A percentile compares a stretch with the other conserved stretches of the same genome.
These are phyloP conservation scores for Iberis pinnata DNA, from an alignment of 345 rosid genomes.

Conservation along the genomic window DNA sequence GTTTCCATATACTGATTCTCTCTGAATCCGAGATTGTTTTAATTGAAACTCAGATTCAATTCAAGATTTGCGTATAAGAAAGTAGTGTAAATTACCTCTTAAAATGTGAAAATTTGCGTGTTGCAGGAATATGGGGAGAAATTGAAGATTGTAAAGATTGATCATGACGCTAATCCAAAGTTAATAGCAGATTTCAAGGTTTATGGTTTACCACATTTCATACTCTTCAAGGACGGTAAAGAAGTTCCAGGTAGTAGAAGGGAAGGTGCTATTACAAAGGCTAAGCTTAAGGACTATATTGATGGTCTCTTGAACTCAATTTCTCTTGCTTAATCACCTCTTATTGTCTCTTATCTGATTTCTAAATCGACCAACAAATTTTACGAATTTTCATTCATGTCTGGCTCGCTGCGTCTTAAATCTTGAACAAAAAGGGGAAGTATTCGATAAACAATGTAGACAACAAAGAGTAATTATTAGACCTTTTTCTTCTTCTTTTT, in stretches of 20 bases:
- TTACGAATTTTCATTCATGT: too few relatives aligned
- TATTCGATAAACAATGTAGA: too few relatives aligned
- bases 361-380: slow-evolving; percentile 16
- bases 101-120: background rate
- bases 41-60: too few relatives aligned
- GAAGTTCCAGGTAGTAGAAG: slow-evolving; percentile 73
- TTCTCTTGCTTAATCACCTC: slow-evolving; percentile 42
- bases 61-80: too few relatives aligned
- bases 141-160: slow-evolving; percentile 67
- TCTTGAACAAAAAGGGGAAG: too few relatives aligned
- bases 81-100: too few relatives aligned
- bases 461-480: too few relatives aligned
- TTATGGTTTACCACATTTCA: slow-evolving; percentile 72
- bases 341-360: background rate
- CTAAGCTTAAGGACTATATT: slow-evolving; percentile 63
- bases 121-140: slow-evolving; percentile 55
- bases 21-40: too few relatives aligned
- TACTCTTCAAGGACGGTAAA: slow-evolving; percentile 65
- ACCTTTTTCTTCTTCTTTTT: too few relatives aligned
- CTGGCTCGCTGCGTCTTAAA: too few relatives aligned
- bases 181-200: slow-evolving; percentile 62
- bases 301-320: slow-evolving; percentile 48
- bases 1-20: slow-evolving; percentile 10
- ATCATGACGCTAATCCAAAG: slow-evolving; percentile 62
- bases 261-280: slow-evolving; percentile 80